A percentile compares a stretch with the other conserved stretches of the same genome.
Evolutionary conservation across 345 rosid species (phyloP).

Genomic region (Gossypium mustelinum): DNA sequence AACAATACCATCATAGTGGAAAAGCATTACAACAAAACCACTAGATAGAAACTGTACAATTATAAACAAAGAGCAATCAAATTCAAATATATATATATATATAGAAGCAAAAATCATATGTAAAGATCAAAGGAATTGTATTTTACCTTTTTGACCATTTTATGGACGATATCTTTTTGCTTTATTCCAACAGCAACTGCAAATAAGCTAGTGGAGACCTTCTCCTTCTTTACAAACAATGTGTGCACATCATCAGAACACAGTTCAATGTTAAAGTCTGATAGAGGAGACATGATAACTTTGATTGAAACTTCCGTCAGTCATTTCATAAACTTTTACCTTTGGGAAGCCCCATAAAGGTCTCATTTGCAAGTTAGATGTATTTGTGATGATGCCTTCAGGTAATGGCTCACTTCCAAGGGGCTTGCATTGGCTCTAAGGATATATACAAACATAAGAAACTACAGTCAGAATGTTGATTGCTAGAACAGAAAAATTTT

Average conservation of each 20-base stretch:
- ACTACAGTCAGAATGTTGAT: not conserved
- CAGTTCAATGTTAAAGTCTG: not conserved
- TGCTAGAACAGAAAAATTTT: not conserved
- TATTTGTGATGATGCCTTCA: slow-evolving; percentile 39
- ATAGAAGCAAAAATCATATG: not conserved
- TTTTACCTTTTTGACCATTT: slow-evolving; percentile 54
- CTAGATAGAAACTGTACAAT: slow-evolving; percentile 57
- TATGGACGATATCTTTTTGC: slow-evolving; percentile 48
- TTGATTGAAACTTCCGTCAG: slow-evolving; percentile 10
- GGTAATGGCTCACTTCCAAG: slow-evolving; percentile 57
- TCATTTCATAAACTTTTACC: slow-evolving; percentile 27
- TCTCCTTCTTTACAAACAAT: slow-evolving; percentile 24
- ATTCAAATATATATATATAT: not conserved
- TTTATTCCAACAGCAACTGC: slow-evolving; percentile 56
- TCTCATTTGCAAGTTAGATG: slow-evolving; percentile 55
- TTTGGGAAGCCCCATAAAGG: slow-evolving; percentile 54
- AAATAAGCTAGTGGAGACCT: slow-evolving; percentile 35
- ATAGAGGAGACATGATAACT: not conserved
- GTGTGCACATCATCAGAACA: not conserved
- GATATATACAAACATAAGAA: slow-evolving; percentile 19
- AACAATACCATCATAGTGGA: slow-evolving; percentile 84
- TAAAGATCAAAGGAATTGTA: not conserved
- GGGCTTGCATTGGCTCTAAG: slow-evolving; percentile 43
- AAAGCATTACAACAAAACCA: slow-evolving; percentile 70
- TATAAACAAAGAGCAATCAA: not conserved